These are phyloP conservation scores for Mycena belliarum DNA, from an alignment of 768 basidiomycete genomes.

Conservation along the genomic window DNA sequence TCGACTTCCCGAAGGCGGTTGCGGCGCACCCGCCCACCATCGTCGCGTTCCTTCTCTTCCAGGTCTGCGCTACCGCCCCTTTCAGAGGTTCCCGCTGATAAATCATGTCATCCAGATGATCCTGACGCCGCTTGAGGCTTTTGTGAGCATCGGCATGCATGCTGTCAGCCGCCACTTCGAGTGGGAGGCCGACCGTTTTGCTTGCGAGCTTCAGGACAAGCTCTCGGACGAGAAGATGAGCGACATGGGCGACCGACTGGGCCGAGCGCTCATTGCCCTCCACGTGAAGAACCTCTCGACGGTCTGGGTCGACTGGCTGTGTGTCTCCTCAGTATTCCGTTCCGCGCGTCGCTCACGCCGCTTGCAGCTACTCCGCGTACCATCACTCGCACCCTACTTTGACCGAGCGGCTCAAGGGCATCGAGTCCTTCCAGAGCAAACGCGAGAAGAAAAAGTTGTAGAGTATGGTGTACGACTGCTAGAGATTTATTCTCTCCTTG, in stretches of 20 bases:
- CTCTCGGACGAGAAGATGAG: slow-evolving; percentile 58
- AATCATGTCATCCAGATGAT: slow-evolving; percentile 58
- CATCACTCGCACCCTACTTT: slow-evolving; percentile 96
- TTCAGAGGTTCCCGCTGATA: not conserved
- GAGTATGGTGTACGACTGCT: not conserved
- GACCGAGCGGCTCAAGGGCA: slow-evolving; percentile 81
- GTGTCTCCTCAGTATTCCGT: slow-evolving; percentile 31
- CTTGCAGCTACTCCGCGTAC: slow-evolving; percentile 82
- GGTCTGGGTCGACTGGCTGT: slow-evolving; percentile 94
- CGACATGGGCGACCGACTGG: slow-evolving; percentile 86
- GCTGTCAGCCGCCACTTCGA: slow-evolving; percentile 85
- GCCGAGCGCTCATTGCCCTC: slow-evolving; percentile 77
- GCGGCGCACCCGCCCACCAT: slow-evolving; percentile 74
- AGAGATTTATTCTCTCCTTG: not conserved
- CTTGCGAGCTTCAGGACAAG: slow-evolving; percentile 66
- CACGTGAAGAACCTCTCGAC: slow-evolving; percentile 93
- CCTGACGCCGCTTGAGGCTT: slow-evolving; percentile 73
- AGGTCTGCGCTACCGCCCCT: slow-evolving; percentile 38
- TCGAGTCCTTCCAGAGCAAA: slow-evolving; percentile 62
- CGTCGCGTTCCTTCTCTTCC: slow-evolving; percentile 85
- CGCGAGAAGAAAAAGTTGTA: slow-evolving; percentile 15
- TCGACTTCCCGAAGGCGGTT: slow-evolving; percentile 72
- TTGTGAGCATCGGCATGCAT: slow-evolving; percentile 76
- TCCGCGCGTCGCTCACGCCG: not conserved
- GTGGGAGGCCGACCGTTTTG: slow-evolving; percentile 90